Percentiles rank a stretch among this genome's conserved stretches.
phyloP scores from a whole-genome alignment of 176 grass and related monocot species.

The Oropetium thomaeum region DNA sequence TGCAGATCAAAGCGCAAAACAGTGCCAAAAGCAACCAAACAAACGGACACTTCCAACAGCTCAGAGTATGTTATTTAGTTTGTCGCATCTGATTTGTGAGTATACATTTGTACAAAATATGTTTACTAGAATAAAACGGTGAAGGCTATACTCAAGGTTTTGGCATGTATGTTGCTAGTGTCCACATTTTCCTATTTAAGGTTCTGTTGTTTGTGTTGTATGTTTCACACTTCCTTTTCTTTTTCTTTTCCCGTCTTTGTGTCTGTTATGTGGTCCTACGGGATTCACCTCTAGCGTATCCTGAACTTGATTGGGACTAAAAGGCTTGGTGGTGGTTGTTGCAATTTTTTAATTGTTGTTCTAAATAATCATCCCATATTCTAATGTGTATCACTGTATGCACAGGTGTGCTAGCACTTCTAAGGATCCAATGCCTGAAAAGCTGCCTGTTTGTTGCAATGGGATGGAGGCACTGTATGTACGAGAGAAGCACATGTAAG shows the following conservation, averaged over 20 bases:
- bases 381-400: constrained; percentile 22
- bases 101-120: no score
- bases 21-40: constrained; percentile 1
- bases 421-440: constrained; percentile 46
- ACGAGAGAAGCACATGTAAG: constrained; percentile 80
- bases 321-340: no score
- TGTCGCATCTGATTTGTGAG: neutral
- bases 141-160: no score
- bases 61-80: constrained; percentile 50
- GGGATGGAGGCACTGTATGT: constrained; percentile 82
- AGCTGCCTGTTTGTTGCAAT: constrained; percentile 60
- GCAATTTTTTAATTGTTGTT: no score
- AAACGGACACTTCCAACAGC: constrained; percentile 13
- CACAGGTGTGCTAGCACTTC: constrained; percentile 56
- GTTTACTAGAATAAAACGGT: constrained; percentile 25
- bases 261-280: no score
- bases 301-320: no score
- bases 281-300: no score
- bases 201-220: no score
- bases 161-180: no score
- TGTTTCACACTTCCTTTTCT: no score
- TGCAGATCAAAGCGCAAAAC: constrained; percentile 67
- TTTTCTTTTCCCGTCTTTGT: no score
- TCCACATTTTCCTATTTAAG: no score
- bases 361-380: neutral